Evolutionary conservation across 2,329 filamentous ascomycete genomes (phyloP).

Genomic region (Hypoxylon sp.): DNA sequence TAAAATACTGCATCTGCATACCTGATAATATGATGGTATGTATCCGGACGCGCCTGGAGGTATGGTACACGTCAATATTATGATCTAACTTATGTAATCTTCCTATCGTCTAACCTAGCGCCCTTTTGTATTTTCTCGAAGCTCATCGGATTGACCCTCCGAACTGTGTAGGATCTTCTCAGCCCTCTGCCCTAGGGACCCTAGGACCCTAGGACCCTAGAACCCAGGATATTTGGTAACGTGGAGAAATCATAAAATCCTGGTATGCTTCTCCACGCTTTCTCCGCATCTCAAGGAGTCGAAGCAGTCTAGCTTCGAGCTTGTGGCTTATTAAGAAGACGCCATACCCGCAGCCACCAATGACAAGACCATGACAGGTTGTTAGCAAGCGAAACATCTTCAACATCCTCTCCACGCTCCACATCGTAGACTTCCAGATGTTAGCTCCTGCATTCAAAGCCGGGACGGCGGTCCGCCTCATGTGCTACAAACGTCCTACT

Average conservation of each 20-base stretch:
- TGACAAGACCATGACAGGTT: background rate
- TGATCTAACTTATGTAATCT: slow-evolving; percentile 14
- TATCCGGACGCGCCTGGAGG: background rate
- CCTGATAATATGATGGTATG: background rate
- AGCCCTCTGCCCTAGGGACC: no score
- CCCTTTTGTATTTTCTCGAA: background rate
- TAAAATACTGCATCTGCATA: background rate
- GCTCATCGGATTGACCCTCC: slow-evolving; percentile 5
- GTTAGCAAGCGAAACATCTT: background rate
- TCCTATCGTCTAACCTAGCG: slow-evolving; percentile 3
- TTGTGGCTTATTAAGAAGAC: slow-evolving; percentile 18
- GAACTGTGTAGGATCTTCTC: slow-evolving; percentile 26
- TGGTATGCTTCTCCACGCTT: slow-evolving; percentile 18
- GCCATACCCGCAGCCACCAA: slow-evolving; percentile 19
- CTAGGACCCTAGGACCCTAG: slow-evolving; percentile 2
- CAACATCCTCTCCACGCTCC: background rate
- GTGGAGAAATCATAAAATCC: slow-evolving; percentile 5
- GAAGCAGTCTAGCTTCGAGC: slow-evolving; percentile 3
- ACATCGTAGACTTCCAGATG: background rate
- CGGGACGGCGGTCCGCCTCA: slow-evolving; percentile 17
- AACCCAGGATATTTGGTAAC: slow-evolving; percentile 9
- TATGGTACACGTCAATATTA: slow-evolving; percentile 8
- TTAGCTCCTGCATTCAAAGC: slow-evolving; percentile 1
- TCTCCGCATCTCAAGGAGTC: slow-evolving; percentile 16
- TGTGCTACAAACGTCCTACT: background rate